Conservation (phyloP, 148 eudicot species). For the Spergularia bocconei region DNA sequence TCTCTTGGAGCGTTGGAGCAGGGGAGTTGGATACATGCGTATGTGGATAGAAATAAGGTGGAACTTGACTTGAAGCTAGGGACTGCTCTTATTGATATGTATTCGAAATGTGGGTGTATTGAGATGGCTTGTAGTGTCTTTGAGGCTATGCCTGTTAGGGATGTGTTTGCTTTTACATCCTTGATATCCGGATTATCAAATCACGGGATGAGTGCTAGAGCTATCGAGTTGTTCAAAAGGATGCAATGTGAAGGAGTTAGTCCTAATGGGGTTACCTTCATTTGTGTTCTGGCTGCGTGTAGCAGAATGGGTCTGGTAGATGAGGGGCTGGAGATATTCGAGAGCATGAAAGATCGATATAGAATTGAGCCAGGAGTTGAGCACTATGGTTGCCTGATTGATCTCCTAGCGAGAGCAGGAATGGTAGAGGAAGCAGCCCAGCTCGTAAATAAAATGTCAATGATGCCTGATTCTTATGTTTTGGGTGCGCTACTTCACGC, state of each 20-base stretch:
- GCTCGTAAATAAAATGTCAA: conserved; percentile 44
- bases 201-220: conserved; percentile 46
- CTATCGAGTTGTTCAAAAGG: conserved; percentile 44
- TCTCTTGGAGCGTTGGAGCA: conserved; percentile 63
- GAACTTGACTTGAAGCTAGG: conserved; percentile 52
- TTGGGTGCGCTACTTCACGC: conserved; percentile 63
- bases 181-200: conserved; percentile 67
- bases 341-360: conserved; percentile 43
- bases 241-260: conserved; percentile 48
- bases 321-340: conserved; percentile 55
- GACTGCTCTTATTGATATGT: conserved; percentile 75
- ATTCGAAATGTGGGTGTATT: conserved; percentile 67
- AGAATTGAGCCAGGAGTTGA: conserved; percentile 50
- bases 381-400: conserved; percentile 69
- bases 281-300: conserved; percentile 54
- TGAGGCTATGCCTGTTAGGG: conserved; percentile 44
- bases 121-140: conserved; percentile 49
- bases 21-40: conserved; percentile 73
- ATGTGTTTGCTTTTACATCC: conserved; percentile 58
- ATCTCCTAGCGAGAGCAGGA: conserved; percentile 67
- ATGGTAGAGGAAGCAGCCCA: conserved; percentile 52
- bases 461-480: conserved; percentile 53
- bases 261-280: conserved; percentile 60
- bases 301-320: conserved; percentile 55
- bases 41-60: conserved; percentile 37